Base-by-base conservation (phyloP, 148 eudicot genomes). In the Oxyria digyna region DNA sequence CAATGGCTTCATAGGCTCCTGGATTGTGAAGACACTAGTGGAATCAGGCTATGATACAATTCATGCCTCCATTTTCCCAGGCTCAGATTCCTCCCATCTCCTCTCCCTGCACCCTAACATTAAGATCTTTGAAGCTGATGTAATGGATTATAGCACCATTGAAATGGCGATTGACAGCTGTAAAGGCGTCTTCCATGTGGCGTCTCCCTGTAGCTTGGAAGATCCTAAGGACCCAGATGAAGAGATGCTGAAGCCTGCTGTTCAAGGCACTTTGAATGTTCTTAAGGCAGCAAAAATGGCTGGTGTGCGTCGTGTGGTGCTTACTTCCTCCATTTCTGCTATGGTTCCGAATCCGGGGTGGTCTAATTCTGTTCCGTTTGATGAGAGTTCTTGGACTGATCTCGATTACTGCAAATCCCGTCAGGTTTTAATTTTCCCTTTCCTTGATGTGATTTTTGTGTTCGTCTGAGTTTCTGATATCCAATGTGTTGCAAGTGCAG, bases 1-100 rank as follows among this genome's bases (percentile, higher is more conserved):
- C 64, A 87, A 89, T 74, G 97, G 97, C 4, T 92, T 89, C 89
- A 92, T 92, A 21, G 96, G 96, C 13, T 75, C 96, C 21, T 81
- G 82, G 84, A 62, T n/a, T n/a, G 78, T 89, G 17, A 72, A 70
- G 32, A 85, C 88, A 75, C 88, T 88, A 2, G 72, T 87, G 1
- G 57, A 82, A 27, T 76, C 75, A 67, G 77, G 76, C 62, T 91
- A 88, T 82, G 69, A 85, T 75, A 69, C 83, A 74, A 76, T 91
- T 73, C 85, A 89, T 76, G 89, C 85, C 78, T 69, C 85, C 70
- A 69, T 91, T 23, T 76, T 32, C 85, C 96, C 97, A 29, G 77
- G 75, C 73, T 82, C 93, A 35, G 74, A 84, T 65, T 63, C 84
- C 13, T 64, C 87, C 68, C 93, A 83, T 76, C 87, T 87, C 67